A percentile compares a stretch with the other conserved stretches of the same genome.
These are phyloP conservation scores for Teratosphaeria gauchensis DNA, from an alignment of 2,329 filamentous ascomycete species.

Conservation along the genomic window DNA sequence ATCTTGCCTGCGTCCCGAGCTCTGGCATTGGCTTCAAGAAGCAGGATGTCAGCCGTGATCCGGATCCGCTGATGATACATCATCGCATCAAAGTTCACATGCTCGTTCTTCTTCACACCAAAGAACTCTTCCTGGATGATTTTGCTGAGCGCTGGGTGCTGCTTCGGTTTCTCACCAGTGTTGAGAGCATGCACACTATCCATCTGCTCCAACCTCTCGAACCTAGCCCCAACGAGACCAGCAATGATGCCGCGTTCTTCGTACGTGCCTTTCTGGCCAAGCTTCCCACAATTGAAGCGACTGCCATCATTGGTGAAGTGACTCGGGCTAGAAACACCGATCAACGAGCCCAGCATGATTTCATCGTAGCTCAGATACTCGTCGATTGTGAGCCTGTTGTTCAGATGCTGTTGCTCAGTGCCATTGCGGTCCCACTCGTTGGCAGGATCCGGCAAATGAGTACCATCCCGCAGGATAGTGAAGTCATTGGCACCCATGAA, in stretches of 20 bases:
- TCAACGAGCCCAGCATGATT: slow-evolving; percentile 23
- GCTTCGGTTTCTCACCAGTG: slow-evolving; percentile 3
- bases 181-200: slow-evolving; percentile 19
- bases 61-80: slow-evolving; percentile 21
- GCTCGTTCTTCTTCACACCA: slow-evolving; percentile 3
- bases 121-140: slow-evolving; percentile 15
- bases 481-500: slow-evolving; percentile 19
- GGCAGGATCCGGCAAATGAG: background rate
- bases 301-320: slow-evolving; percentile 24
- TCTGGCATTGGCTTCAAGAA: slow-evolving; percentile 19
- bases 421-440: slow-evolving; percentile 19
- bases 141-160: slow-evolving; percentile 11
- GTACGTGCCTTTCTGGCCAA: slow-evolving; percentile 7
- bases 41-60: slow-evolving; percentile 22
- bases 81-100: slow-evolving; percentile 7
- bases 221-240: slow-evolving; percentile 23
- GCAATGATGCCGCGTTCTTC: slow-evolving; percentile 22
- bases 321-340: slow-evolving; percentile 21
- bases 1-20: slow-evolving; percentile 10
- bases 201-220: slow-evolving; percentile 23
- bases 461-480: slow-evolving; percentile 21
- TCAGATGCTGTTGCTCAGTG: slow-evolving; percentile 12
- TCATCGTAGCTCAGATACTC: slow-evolving; percentile 27
- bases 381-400: slow-evolving; percentile 13
- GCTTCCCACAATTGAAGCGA: slow-evolving; percentile 13